phyloP scores from a whole-genome alignment of 805 yeast species.

The Danielozyma ontarioensis region DNA sequence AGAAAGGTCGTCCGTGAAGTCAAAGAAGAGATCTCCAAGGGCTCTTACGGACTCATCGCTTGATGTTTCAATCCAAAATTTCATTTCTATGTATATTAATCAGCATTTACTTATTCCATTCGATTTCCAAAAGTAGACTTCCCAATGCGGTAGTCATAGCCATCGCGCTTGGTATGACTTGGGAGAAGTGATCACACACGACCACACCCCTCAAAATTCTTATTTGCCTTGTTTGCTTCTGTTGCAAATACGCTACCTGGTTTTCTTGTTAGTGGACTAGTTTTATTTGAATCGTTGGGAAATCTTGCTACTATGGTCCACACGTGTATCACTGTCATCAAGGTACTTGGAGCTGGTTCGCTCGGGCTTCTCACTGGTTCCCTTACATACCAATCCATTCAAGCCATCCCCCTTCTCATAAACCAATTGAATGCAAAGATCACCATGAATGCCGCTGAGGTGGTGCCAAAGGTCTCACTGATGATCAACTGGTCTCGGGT shows the following conservation, averaged over 20 bases:
- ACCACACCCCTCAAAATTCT: no score
- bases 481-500: conserved; percentile 18
- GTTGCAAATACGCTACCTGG: no score
- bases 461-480: conserved; percentile 14
- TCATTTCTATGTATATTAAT: no score
- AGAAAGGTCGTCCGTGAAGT: conserved; percentile 10
- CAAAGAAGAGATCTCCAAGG: conserved; percentile 15
- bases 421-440: conserved; percentile 20
- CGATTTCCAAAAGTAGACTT: no score
- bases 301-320: conserved; percentile 15
- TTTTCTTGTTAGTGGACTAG: no score
- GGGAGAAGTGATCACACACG: no score
- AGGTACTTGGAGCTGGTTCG: conserved; percentile 60
- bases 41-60: conserved; percentile 20
- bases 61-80: no score
- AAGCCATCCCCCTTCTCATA: conserved; percentile 24
- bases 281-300: no score
- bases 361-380: conserved; percentile 61
- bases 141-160: no score
- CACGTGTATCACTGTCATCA: conserved; percentile 42
- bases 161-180: no score
- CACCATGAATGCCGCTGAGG: conserved; percentile 9
- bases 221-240: no score
- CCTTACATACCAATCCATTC: conserved; percentile 36
- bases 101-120: no score